Evolutionary conservation across 306 rosid species (phyloP).

Genomic region (Vigna reflexopilosa): DNA sequence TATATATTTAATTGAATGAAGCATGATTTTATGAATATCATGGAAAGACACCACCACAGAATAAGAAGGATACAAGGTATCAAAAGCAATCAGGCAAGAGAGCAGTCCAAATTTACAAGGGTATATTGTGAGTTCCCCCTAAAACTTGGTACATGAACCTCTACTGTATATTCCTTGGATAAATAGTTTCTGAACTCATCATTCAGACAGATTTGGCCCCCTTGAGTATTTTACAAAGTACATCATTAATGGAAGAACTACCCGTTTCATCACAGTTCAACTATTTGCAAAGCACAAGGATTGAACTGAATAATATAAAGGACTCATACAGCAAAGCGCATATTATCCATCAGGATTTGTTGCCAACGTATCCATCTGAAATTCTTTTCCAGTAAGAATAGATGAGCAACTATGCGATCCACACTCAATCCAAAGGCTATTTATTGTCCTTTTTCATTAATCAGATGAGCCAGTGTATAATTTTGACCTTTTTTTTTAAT

Average conservation of each 20-base stretch:
- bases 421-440: neutral
- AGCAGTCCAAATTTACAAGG: neutral
- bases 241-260: conserved; percentile 2
- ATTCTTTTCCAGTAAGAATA: neutral
- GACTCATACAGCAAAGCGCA: neutral
- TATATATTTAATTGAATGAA: neutral
- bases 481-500: neutral
- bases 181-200: conserved; percentile 11
- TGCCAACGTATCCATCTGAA: neutral
- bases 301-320: neutral
- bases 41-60: conserved; percentile 5
- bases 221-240: neutral
- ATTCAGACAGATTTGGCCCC: neutral
- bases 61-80: neutral
- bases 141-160: conserved; percentile 23
- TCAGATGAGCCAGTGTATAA: neutral
- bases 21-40: neutral
- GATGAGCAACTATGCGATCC: neutral
- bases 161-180: neutral
- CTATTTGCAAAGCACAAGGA: conserved; percentile 19
- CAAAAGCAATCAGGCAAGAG: conserved; percentile 8
- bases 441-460: neutral
- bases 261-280: conserved; percentile 2
- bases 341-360: neutral
- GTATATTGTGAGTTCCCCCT: neutral